Percentiles rank a stretch among this genome's conserved stretches.
Evolutionary conservation across 768 basidiomycete species (phyloP).

Genomic region (Jaapia argillacea): DNA sequence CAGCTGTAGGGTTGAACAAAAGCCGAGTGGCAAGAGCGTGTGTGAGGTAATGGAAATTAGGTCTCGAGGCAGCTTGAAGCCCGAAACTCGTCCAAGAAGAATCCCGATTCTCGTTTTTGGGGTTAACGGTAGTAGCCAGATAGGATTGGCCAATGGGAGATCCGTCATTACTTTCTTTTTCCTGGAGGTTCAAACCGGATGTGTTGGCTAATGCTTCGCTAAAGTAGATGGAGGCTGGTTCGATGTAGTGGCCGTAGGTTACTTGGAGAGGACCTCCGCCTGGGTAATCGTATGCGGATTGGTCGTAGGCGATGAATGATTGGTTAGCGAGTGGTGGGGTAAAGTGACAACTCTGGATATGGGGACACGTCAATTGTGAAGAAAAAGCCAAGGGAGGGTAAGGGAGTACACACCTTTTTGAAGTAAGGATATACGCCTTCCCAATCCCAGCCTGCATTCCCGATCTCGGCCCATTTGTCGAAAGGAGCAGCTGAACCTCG

Average conservation of each 20-base stretch:
- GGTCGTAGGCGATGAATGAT: not conserved
- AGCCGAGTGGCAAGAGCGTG: not conserved
- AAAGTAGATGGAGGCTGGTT: not conserved
- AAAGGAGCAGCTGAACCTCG: slow-evolving; percentile 17
- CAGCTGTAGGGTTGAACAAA: not conserved
- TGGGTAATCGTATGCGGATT: not conserved
- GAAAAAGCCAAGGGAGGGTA: not conserved
- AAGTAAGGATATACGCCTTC: slow-evolving; percentile 12
- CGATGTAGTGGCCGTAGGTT: not conserved
- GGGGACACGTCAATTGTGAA: slow-evolving; percentile 12
- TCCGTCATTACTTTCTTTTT: not conserved
- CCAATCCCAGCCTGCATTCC: slow-evolving; percentile 20
- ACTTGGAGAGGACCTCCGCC: not conserved
- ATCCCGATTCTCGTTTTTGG: not conserved
- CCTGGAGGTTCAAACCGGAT: not conserved
- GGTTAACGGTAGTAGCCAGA: not conserved
- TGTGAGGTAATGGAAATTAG: not conserved
- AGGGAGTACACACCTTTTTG: slow-evolving; percentile 10
- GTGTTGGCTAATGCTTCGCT: not conserved
- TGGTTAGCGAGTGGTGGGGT: slow-evolving; percentile 7
- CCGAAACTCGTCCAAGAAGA: not conserved
- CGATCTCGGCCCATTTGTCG: slow-evolving; percentile 14
- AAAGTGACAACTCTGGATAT: slow-evolving; percentile 14
- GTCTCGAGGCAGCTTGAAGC: not conserved
- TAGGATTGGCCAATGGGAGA: not conserved